Evolutionary conservation across 441 rosid species (phyloP).

Genomic region (Gossypium schwendimanii): DNA sequence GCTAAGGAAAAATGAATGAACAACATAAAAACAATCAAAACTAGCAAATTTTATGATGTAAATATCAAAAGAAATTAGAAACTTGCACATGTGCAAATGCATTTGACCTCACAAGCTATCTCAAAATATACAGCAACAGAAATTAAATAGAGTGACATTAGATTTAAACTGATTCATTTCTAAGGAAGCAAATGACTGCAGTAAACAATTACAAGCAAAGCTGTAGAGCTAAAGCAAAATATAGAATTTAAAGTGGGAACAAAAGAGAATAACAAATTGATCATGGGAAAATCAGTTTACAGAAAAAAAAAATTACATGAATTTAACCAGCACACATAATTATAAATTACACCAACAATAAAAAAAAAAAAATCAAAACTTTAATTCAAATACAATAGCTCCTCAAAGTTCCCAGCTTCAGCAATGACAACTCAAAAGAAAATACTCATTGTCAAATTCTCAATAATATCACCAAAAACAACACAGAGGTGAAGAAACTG

Average conservation of each 20-base stretch:
- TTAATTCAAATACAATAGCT: neutral
- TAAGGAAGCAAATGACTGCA: neutral
- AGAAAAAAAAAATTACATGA: slow-evolving; percentile 7
- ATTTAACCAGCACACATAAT: slow-evolving; percentile 4
- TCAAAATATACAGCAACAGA: neutral
- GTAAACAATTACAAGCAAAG: neutral
- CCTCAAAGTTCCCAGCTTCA: neutral
- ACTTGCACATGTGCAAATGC: neutral
- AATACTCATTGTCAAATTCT: neutral
- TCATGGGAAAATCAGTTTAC: slow-evolving; percentile 10
- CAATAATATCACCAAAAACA: slow-evolving; percentile 5
- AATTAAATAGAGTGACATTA: neutral
- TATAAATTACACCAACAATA: neutral
- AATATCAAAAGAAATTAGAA: neutral
- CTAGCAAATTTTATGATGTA: neutral
- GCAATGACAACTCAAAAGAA: neutral
- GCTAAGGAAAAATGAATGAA: slow-evolving; percentile 7
- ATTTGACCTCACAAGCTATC: neutral
- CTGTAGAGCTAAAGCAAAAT: neutral
- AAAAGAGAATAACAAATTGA: neutral
- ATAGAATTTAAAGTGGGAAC: neutral
- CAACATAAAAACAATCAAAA: neutral
- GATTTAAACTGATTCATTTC: neutral
- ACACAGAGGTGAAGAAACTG: neutral
- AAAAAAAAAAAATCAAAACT: neutral